Conservation (phyloP, 441 rosid species). For the Euphorbia schlechtendalii region DNA sequence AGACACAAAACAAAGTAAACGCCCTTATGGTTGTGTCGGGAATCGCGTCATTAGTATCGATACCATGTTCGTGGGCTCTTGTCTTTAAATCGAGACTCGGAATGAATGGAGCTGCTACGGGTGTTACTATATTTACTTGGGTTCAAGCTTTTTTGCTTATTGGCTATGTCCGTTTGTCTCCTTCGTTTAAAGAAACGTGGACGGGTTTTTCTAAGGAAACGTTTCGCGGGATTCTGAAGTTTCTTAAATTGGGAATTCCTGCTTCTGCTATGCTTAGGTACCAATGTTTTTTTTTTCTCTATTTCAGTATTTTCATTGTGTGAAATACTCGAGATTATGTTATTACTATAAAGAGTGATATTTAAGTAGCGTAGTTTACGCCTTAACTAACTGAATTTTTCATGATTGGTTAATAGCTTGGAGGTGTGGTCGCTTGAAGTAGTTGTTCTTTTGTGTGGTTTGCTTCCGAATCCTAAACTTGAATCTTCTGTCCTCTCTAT, state of each 20-base stretch:
- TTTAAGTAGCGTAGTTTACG: neutral
- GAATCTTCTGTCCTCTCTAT: neutral
- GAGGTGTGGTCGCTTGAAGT: neutral
- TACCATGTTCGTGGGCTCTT: constrained; percentile 23
- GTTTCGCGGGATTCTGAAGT: too few relatives aligned
- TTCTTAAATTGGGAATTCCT: neutral
- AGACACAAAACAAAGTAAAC: constrained; percentile 28
- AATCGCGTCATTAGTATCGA: constrained; percentile 7
- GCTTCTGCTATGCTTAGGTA: neutral
- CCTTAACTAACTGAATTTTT: neutral
- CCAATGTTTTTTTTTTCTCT: too few relatives aligned
- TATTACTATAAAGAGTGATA: too few relatives aligned
- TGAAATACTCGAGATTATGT: too few relatives aligned
- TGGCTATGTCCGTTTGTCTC: constrained; percentile 24
- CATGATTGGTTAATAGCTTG: neutral
- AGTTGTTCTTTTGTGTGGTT: neutral
- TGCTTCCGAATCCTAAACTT: neutral
- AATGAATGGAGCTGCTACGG: constrained; percentile 28
- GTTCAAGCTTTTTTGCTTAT: constrained; percentile 16
- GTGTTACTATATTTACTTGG: constrained; percentile 23
- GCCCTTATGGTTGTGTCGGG: constrained; percentile 26
- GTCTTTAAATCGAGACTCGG: constrained; percentile 27
- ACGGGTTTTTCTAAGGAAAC: neutral
- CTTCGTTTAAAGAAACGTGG: constrained; percentile 19
- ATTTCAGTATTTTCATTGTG: too few relatives aligned